Evolutionary conservation across 192 early-diverging fungal species (phyloP).

Genomic region (Coemansia reversa): DNA sequence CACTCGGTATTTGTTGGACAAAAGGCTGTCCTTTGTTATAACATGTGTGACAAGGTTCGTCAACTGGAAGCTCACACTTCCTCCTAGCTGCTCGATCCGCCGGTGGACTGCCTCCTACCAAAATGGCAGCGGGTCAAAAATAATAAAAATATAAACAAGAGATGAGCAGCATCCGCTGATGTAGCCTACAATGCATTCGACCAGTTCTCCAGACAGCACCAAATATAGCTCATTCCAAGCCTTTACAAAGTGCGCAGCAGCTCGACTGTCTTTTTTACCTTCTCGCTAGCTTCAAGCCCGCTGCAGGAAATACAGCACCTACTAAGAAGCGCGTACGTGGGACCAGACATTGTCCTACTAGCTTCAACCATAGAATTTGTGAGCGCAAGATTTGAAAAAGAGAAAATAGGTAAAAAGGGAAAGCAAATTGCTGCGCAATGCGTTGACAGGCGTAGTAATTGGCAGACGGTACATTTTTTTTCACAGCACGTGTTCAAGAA

Average conservation of each 20-base stretch:
- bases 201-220: not conserved
- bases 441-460: not conserved
- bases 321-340: conserved; percentile 22
- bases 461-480: too few relatives aligned
- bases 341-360: conserved; percentile 10
- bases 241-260: not conserved
- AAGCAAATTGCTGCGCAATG: not conserved
- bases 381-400: conserved; percentile 13
- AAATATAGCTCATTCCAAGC: not conserved
- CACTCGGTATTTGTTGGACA: conserved; percentile 40
- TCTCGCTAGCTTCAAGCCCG: conserved; percentile 39
- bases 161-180: conserved; percentile 1
- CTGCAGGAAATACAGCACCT: conserved; percentile 50
- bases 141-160: not conserved
- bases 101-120: conserved; percentile 30
- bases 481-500: too few relatives aligned
- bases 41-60: conserved; percentile 49
- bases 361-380: not conserved
- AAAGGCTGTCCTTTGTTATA: conserved; percentile 24
- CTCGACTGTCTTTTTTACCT: conserved; percentile 18
- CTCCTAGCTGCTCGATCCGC: conserved; percentile 42
- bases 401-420: conserved; percentile 4
- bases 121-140: not conserved
- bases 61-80: conserved; percentile 33
- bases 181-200: not conserved